Base-by-base conservation (phyloP, 805 yeast genomes). In the Pachysolen tannophilus region DNA sequence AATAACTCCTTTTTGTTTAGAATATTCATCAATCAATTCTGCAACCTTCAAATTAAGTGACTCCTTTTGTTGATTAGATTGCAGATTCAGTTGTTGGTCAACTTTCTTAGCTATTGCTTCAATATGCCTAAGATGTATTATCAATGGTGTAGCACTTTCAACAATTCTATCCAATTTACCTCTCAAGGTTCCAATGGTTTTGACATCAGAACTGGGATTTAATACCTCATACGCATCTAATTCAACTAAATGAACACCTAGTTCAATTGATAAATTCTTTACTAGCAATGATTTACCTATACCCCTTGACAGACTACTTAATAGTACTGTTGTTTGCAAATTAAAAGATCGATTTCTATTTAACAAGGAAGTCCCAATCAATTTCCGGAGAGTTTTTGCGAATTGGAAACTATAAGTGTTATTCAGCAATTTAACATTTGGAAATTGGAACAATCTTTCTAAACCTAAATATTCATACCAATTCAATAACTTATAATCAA, bases 201-300 rank as follows among this genome's bases (percentile, higher is more conserved):
- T 87, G 20, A 77, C 59, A 36, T 82, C 90, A 10, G 84, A 75
- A 1, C 87, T 84, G 2, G 77, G 72, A 37, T 80, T 77, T 6
- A 80, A 55, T 4, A 80, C 53, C 23, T 76, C 84, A 43, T 72
- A 67, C 19, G 86, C 79, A 43, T 88, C 94, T 10, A 90, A 56
- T 30, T 73, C 82, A 20, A 80, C 58, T 6, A 80, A 54, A 43
- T 82, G 80, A 7, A 78, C 55, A 0, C 96, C 95, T 20, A 78
- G 53, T 20, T 71, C 71, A 7, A 61, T 53, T 0, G 83, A 67
- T 2, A 76, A 49, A 37, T 72, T 71, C 33, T 67, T 55, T 0
- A 85, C 73, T 17, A 83, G 48, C 0, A 80, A 74, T 0, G 82
- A 52, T 49, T 90, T 90, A 0, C 98, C 98, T 6, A 83, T 75